Base-by-base conservation (phyloP, 352 stramenopile genomes). In the Pythium aquatile region DNA sequence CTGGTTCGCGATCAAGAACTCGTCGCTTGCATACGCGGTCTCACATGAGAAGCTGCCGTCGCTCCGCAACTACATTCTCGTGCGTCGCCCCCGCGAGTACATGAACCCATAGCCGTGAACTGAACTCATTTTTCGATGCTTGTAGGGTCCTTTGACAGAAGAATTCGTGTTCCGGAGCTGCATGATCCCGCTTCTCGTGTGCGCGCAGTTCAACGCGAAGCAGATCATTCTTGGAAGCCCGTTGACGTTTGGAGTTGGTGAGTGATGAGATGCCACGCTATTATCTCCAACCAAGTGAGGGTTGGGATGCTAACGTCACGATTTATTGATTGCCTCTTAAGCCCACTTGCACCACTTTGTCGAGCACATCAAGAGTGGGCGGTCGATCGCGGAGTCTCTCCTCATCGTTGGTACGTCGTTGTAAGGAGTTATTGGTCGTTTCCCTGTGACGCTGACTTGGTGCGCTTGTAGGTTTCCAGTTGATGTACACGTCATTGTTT, bases 111-210 rank as follows among this genome's bases (percentile, higher is more conserved):
- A 29, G 35, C 61, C 30, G 58, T 48, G 2, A 49, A 51, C 44
- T 55, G 8, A 63, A 24, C 29, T 52, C 26, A 53, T 65, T 24
- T 24, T 44, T 7, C 3, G 28, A 8, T 47, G 33, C 49, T n/a
- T 60, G 54, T 87, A 88, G 87, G 96, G 91, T 5, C 96, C 96
- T 5, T 69, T 98, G 47, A 96, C 91, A 0, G 96, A 99, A 75
- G 96, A 99, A 76, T 89, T 98, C 72, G 85, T 98, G n/a, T 99
- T 98, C 68, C 90, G 96, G 51, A 96, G 87, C 70, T 98, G 90
- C 69, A 96, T 98, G 79, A 75, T 98, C 16, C 88, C 92, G 26
- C 77, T 97, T 24, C 77, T 99, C 26, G 68, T 98, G 20, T 91
- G 85, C 49, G 78, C 86, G 0, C 58, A 92, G 37, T 88, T 89